Evolutionary conservation across 441 rosid genomes (phyloP), one percentile per base, ranked within the genome.

Genomic region (Arabidopsis hybrid): DNA sequence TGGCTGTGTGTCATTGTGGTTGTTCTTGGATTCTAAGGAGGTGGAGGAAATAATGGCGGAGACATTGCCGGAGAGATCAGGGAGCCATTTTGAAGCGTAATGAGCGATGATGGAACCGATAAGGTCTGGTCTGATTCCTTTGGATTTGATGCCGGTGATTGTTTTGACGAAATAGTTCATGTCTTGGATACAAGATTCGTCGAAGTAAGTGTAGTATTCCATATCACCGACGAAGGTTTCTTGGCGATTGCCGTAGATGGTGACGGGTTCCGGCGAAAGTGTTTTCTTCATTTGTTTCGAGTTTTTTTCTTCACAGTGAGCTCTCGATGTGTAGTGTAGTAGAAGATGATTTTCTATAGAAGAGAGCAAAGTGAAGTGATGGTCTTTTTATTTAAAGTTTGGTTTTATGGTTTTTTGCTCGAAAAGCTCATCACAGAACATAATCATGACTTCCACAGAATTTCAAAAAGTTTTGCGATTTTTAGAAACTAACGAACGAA

Each of bases 111-210:
- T 89, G 8, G 99, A 88, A 49, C 99, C 99, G 11, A 92, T 82
- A 5, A 94, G 85, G 77, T 94, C 94, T 1, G 99, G 96, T 4
- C 91, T 81, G 75, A 88, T 95, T 0, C 97, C 99, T 50, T 91
- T 90, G 60, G 94, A 85, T 77, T 88, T 94, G 70, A 92, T 86
- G 49, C 93, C 92, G 6, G 87, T 49, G 21, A 94, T 75, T 72
- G 97, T 94, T 78, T 89, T 88, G 60, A 92, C 92, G 74, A 94
- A 94, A 71, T 88, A 94, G 81, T 92, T 93, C 91, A 94, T 92
- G 83, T 92, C 96, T 29, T 90, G 92, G 67, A 94, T 88, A 84
- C 97, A 92, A 0, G 91, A 86, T 2, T 94, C 99, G 73, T 91
- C 91, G 64, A 90, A 85, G 87, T 90, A 88, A 72, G 84, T 81